Conservation (phyloP, 2,329 filamentous ascomycete species). For the Penicillium sp. region DNA sequence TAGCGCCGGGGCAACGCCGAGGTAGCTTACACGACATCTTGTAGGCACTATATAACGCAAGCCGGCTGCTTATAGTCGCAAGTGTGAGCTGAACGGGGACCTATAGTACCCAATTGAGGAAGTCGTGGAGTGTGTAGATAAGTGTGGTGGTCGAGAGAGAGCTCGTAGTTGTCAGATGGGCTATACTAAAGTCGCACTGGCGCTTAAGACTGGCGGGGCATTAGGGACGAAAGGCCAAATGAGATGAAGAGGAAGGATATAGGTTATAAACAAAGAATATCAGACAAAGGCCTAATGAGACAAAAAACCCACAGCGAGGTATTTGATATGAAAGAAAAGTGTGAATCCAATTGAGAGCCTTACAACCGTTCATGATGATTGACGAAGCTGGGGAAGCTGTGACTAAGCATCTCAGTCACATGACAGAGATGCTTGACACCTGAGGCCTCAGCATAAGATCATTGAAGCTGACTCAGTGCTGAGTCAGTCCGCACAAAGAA, state of each 20-base stretch:
- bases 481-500: conserved; percentile 38
- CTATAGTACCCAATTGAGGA: conserved; percentile 1
- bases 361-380: conserved; percentile 9
- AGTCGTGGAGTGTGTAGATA: background rate
- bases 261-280: background rate
- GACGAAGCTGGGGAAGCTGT: conserved; percentile 7
- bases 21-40: conserved; percentile 40
- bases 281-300: background rate
- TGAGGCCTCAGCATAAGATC: background rate
- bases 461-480: conserved; percentile 18
- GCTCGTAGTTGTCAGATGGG: conserved; percentile 22
- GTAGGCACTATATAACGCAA: conserved; percentile 11
- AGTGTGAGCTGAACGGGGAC: background rate
- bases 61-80: background rate
- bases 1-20: conserved; percentile 22
- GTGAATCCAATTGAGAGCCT: conserved; percentile 8
- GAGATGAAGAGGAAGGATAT: conserved; percentile 2
- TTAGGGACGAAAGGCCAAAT: conserved; percentile 14
- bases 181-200: conserved; percentile 33
- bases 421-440: background rate
- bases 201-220: conserved; percentile 42
- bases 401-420: conserved; percentile 8
- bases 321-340: conserved; percentile 1
- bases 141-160: conserved; percentile 2
- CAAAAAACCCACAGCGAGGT: background rate